Evolutionary conservation across 352 stramenopile genomes (phyloP).

Genomic region (Detonula confervacea): DNA sequence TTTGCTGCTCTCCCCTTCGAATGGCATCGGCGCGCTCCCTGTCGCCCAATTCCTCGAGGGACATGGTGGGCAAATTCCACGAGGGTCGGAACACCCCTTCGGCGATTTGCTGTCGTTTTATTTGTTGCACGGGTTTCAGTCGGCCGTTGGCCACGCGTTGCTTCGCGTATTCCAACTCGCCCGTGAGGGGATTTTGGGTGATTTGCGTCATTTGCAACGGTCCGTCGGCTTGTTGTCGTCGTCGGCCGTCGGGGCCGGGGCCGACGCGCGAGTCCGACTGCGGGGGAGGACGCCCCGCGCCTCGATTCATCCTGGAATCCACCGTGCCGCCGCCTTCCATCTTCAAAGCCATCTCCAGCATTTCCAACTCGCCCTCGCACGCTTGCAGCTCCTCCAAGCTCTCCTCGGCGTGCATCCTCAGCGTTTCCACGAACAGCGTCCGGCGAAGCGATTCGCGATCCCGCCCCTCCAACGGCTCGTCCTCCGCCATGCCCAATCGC

Average conservation of each 20-base stretch:
- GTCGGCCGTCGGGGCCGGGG: no score
- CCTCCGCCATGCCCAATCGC: constrained; percentile 50
- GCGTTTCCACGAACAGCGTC: constrained; percentile 53
- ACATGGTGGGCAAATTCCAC: constrained; percentile 96
- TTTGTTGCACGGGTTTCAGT: constrained; percentile 17
- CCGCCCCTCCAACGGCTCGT: constrained; percentile 76
- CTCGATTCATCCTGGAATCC: constrained; percentile 15
- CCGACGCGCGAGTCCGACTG: no score
- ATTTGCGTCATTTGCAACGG: constrained; percentile 80
- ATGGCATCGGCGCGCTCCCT: constrained; percentile 89
- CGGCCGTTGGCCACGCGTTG: constrained; percentile 43
- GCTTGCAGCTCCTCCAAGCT: constrained; percentile 74
- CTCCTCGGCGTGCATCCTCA: constrained; percentile 59
- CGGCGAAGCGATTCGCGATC: constrained; percentile 72
- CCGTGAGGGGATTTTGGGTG: constrained; percentile 68
- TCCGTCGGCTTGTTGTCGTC: constrained; percentile 23
- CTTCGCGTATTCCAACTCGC: constrained; percentile 64
- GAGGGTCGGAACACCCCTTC: constrained; percentile 92
- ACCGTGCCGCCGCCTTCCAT: constrained; percentile 6
- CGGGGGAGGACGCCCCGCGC: no score
- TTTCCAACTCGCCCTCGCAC: constrained; percentile 69
- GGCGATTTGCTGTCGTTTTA: constrained; percentile 59
- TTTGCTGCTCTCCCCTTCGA: constrained; percentile 86
- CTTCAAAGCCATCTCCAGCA: constrained; percentile 76
- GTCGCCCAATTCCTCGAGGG: constrained; percentile 92